A percentile compares a stretch with the other conserved stretches of the same genome.
Conservation (phyloP, 768 basidiomycete species). For the Gymnopilus junonius region DNA sequence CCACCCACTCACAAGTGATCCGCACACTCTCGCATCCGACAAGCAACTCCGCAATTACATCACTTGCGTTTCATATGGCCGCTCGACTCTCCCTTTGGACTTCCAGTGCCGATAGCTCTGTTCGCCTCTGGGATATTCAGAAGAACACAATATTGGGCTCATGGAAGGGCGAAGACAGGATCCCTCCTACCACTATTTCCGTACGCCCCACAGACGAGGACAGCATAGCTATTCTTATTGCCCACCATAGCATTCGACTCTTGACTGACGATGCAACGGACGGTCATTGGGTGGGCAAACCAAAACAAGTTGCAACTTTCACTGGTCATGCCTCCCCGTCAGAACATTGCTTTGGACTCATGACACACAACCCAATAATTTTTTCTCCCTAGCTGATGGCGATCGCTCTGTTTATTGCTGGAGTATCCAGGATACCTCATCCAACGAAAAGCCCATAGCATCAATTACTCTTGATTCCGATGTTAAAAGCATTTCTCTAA, state of each 20-base stretch:
- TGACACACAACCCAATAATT: conserved; percentile 44
- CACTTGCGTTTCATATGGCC: conserved; percentile 41
- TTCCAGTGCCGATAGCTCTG: conserved; percentile 57
- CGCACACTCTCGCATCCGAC: conserved; percentile 59
- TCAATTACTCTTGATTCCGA: conserved; percentile 69
- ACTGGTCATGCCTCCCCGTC: conserved; percentile 69
- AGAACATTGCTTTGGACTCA: conserved; percentile 51
- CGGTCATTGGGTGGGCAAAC: conserved; percentile 43
- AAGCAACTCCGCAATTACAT: conserved; percentile 56
- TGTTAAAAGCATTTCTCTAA: conserved; percentile 49
- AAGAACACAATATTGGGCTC: conserved; percentile 50
- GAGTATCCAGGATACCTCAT: conserved; percentile 47
- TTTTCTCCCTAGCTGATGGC: conserved; percentile 63
- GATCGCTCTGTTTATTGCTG: conserved; percentile 70
- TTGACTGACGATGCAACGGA: conserved; percentile 38
- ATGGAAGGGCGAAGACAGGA: conserved; percentile 62
- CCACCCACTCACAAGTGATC: conserved; percentile 58
- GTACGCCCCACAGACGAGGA: conserved; percentile 44
- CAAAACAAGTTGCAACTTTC: conserved; percentile 52
- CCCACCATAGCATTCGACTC: conserved; percentile 63
- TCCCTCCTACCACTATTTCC: conserved; percentile 59
- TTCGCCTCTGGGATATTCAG: conserved; percentile 62
- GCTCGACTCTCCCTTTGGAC: conserved; percentile 52
- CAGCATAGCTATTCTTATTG: conserved; percentile 54
- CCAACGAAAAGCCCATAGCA: conserved; percentile 58